These are phyloP conservation scores for Diaporthe velutina DNA, from an alignment of 2,329 filamentous ascomycete species.

Conservation along the genomic window DNA sequence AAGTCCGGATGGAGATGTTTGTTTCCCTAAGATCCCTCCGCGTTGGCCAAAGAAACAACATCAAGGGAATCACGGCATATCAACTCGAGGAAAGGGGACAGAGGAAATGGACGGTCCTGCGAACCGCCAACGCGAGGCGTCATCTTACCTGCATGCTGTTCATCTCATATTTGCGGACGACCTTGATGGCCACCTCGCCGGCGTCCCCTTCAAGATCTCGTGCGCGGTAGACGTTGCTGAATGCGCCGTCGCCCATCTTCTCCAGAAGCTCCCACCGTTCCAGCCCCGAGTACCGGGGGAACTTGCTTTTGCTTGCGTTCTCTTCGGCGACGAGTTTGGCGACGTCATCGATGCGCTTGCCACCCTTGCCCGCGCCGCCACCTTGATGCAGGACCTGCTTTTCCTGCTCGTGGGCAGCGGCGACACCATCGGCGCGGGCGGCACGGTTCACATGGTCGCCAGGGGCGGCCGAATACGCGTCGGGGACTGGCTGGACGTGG, in stretches of 20 bases:
- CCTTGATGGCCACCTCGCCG: constrained; percentile 94
- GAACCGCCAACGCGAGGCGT: constrained; percentile 31
- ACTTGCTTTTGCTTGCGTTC: constrained; percentile 85
- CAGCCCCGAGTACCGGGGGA: constrained; percentile 87
- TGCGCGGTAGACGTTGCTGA: constrained; percentile 98
- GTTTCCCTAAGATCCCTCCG: constrained; percentile 78
- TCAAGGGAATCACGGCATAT: constrained; percentile 44
- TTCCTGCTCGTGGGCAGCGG: constrained; percentile 72
- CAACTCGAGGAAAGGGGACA: constrained; percentile 45
- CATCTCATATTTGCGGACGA: constrained; percentile 99
- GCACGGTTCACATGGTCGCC: constrained; percentile 73
- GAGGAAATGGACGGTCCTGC: constrained; percentile 40
- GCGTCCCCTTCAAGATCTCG: constrained; percentile 78
- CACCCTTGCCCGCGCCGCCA: constrained; percentile 53
- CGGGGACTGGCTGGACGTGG: constrained; percentile 64
- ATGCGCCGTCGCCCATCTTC: constrained; percentile 99
- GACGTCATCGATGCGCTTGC: constrained; percentile 71
- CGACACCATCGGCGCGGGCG: constrained; percentile 75
- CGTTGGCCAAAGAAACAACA: constrained; percentile 65
- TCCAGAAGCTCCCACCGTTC: constrained; percentile 89
- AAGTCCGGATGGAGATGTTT: constrained; percentile 96
- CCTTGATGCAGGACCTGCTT: constrained; percentile 63
- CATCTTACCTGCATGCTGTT: constrained; percentile 95
- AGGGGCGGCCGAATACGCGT: constrained; percentile 74
- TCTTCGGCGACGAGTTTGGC: constrained; percentile 93